A percentile compares a stretch with the other conserved stretches of the same genome.
These are phyloP conservation scores for Lachnellula occidentalis DNA, from an alignment of 2,329 filamentous ascomycete genomes.

Conservation along the genomic window DNA sequence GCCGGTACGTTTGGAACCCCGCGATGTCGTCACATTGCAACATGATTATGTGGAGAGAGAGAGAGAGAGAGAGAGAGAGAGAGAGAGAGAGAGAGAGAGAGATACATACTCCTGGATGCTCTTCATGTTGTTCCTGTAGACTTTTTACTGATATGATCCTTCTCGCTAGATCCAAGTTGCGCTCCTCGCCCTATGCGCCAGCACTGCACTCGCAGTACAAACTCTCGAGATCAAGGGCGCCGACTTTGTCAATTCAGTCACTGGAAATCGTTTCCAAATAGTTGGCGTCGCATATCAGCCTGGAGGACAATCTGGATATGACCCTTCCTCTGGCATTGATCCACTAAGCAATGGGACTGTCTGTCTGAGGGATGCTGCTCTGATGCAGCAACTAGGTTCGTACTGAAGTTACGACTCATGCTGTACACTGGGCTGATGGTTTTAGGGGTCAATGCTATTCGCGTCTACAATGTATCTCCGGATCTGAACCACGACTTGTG, in stretches of 20 bases:
- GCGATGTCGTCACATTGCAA: neutral
- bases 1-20: neutral
- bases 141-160: neutral
- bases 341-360: constrained; percentile 53
- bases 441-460: constrained; percentile 56
- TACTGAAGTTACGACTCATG: constrained; percentile 2
- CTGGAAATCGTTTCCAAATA: constrained; percentile 58
- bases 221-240: constrained; percentile 51
- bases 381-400: constrained; percentile 53
- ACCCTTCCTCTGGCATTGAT: constrained; percentile 49
- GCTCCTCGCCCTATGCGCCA: constrained; percentile 26
- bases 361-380: constrained; percentile 59
- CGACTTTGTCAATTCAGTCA: constrained; percentile 54
- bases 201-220: constrained; percentile 49
- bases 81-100: too few species aligned
- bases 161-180: constrained; percentile 13
- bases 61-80: too few species aligned
- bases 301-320: constrained; percentile 57
- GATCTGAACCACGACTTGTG: constrained; percentile 62
- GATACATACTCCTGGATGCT: too few species aligned
- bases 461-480: constrained; percentile 64
- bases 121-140: neutral
- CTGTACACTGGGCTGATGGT: constrained; percentile 4
- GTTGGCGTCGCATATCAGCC: constrained; percentile 66
- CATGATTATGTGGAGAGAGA: too few species aligned